Base-by-base conservation (phyloP, 1,139 yeast genomes). In the Candida sanyaensis region DNA sequence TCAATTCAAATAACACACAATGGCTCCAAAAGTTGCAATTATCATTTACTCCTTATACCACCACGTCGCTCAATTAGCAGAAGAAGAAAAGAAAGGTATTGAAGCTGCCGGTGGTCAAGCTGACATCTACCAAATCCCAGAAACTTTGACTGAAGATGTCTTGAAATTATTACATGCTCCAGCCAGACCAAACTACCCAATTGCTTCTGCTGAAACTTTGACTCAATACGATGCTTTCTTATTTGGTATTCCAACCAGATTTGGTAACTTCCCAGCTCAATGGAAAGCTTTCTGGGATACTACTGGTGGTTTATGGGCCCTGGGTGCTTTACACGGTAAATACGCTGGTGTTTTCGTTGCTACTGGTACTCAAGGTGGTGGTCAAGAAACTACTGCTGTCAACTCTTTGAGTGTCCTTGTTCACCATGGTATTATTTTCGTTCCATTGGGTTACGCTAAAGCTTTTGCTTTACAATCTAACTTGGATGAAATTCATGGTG, bases 341-440 rank as follows among this genome's bases (percentile, higher is more conserved):
- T 79, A 80, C 57, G 91, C 87, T 38, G 93, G 93, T 62, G 63
- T 83, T 49, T 88, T 88, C 60, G 85, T 84, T 47, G 79, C 90
- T 42, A 88, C 96, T 39, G 92, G 93, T 64, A 78, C 91, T 47
- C 84, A 83, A 61, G 93, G 93, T 65, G 95, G 95, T 68, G 92
- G 92, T 58, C 90, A 86, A 69, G 96, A 89, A 72, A 69, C 76
- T 48, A 87, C 96, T 41, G 77, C 76, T 47, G 70, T 80, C 56
- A 86, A 82, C 72, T 66, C 88, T 44, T 62, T 88, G 59, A 84
- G 93, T 12, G 79, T 83, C 38, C 75, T 86, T 57, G 79, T 81
- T 50, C 96, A 88, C 68, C 96, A 88, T 59, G 96, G 96, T 64
- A 77, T 88, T 65, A 80, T 85, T 57, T 88, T 63, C 65, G 85